Evolutionary conservation across 2,329 filamentous ascomycete species (phyloP).

Genomic region (Verticillium tricorpus): DNA sequence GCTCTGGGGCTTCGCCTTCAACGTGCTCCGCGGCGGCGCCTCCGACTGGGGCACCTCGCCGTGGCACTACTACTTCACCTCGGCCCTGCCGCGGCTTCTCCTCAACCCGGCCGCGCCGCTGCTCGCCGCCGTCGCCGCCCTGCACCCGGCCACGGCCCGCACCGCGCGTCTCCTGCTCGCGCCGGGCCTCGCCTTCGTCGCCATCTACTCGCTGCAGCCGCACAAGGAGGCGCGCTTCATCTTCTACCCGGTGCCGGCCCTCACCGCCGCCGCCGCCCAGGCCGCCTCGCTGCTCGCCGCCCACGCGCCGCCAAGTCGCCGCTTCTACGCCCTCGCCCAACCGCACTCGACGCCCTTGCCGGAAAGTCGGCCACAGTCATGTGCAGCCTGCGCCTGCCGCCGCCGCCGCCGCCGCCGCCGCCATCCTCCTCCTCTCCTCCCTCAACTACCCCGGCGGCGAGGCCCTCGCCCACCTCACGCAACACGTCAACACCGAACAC

Average conservation of each 20-base stretch:
- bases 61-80: slow-evolving; percentile 81
- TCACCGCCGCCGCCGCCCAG: slow-evolving; percentile 74
- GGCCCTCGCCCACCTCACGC: slow-evolving; percentile 57
- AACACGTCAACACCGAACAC: slow-evolving; percentile 22
- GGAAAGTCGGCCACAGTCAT: no score
- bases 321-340: slow-evolving; percentile 39
- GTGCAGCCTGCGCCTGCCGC: no score
- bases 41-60: slow-evolving; percentile 84
- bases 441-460: slow-evolving; percentile 92
- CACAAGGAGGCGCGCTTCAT: slow-evolving; percentile 98
- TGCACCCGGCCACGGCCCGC: slow-evolving; percentile 38
- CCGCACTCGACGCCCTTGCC: slow-evolving; percentile 51
- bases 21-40: slow-evolving; percentile 78
- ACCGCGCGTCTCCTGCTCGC: slow-evolving; percentile 48
- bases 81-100: slow-evolving; percentile 75
- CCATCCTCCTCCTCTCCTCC: slow-evolving; percentile 72
- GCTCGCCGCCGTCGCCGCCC: slow-evolving; percentile 51
- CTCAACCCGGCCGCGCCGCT: slow-evolving; percentile 68
- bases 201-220: slow-evolving; percentile 79
- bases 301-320: slow-evolving; percentile 58
- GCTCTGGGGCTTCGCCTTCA: slow-evolving; percentile 83
- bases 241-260: slow-evolving; percentile 75
- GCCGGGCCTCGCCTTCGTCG: slow-evolving; percentile 68
- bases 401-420: slow-evolving; percentile 56
- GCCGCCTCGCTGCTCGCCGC: slow-evolving; percentile 67